Evolutionary conservation across 2,329 filamentous ascomycete genomes (phyloP), one percentile per base, ranked within the genome.

Genomic region (Paracorniculantispora psalliotae): DNA sequence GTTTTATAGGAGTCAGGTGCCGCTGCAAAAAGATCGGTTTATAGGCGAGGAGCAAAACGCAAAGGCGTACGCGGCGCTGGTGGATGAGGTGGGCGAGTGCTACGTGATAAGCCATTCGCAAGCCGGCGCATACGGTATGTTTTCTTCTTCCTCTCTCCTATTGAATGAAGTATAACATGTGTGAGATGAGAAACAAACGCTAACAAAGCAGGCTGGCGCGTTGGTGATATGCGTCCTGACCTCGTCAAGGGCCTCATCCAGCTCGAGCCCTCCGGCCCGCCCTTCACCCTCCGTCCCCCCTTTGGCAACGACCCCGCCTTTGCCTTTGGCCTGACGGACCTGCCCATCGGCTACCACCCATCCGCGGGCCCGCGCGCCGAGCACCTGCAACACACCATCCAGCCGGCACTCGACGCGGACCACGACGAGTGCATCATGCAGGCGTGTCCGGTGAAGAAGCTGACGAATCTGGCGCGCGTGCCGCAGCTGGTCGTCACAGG

Each of bases 401-500:
- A 66, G 62, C 66, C 70, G 7, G 54, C 62, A 21, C 62, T 68
- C 43, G 63, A 66, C 53, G 64, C 62, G 21, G 66, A 66, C 25
- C 68, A 67, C 54, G 57, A 67, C 47, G 65, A 66, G 51, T 71
- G 68, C 61, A 67, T 68, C 60, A 65, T 68, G 57, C 68, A 71
- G 54, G 63, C 63, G 51, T 56, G 63, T 51, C 67, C 69, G 3
- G 68, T 64, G 9, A 73, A 73, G 57, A 67, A 72, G 63, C 65
- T 84, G 54, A 68, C 66, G 2, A 81, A 81, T 58, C 66, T 84
- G 13, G 66, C 65, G 5, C 69, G 71, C 19, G 72, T 81, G 9
- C 79, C 77, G 0, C 73, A 78, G 6, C 67, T 83, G 15, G 67
- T 81, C 17, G 67, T 80, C 23, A 81, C 78, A 0, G 71, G 72